Evolutionary conservation across 2,329 filamentous ascomycete genomes (phyloP).

Genomic region (Knoxdaviesia capensis): DNA sequence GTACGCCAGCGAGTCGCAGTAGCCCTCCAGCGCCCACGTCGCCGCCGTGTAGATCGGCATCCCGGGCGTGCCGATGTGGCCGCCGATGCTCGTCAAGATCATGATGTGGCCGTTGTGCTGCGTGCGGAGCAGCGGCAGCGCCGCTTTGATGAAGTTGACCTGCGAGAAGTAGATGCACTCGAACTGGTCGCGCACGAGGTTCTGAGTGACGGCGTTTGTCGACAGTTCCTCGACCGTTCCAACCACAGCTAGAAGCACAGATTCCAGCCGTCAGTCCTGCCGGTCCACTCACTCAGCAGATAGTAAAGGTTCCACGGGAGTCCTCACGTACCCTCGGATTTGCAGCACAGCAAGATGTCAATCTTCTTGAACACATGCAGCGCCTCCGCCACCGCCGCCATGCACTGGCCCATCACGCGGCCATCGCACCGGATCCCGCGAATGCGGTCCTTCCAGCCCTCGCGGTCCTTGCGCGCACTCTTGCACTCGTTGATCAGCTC

Average conservation of each 20-base stretch:
- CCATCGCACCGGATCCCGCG: conserved; percentile 44
- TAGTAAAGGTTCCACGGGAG: not conserved
- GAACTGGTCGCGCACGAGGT: conserved; percentile 75
- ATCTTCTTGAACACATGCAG: conserved; percentile 68
- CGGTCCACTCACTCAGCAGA: too few species aligned
- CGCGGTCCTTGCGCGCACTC: conserved; percentile 38
- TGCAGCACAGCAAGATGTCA: conserved; percentile 80
- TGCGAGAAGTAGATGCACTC: conserved; percentile 90
- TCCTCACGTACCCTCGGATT: conserved; percentile 47
- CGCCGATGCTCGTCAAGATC: conserved; percentile 72
- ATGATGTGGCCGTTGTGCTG: conserved; percentile 81
- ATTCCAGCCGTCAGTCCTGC: too few species aligned
- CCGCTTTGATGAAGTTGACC: conserved; percentile 85
- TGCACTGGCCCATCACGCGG: conserved; percentile 47
- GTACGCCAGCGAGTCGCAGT: conserved; percentile 87
- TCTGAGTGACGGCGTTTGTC: conserved; percentile 49
- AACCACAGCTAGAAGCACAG: conserved; percentile 42
- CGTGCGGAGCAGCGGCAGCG: conserved; percentile 57
- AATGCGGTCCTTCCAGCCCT: conserved; percentile 67
- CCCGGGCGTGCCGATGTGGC: conserved; percentile 81
- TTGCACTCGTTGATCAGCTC: conserved; percentile 55
- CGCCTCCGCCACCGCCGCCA: conserved; percentile 72
- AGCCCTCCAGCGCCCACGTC: conserved; percentile 88
- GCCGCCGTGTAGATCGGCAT: conserved; percentile 81
- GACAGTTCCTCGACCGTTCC: conserved; percentile 83